Evolutionary conservation across 768 basidiomycete genomes (phyloP).

Genomic region (Lentinula sp.): DNA sequence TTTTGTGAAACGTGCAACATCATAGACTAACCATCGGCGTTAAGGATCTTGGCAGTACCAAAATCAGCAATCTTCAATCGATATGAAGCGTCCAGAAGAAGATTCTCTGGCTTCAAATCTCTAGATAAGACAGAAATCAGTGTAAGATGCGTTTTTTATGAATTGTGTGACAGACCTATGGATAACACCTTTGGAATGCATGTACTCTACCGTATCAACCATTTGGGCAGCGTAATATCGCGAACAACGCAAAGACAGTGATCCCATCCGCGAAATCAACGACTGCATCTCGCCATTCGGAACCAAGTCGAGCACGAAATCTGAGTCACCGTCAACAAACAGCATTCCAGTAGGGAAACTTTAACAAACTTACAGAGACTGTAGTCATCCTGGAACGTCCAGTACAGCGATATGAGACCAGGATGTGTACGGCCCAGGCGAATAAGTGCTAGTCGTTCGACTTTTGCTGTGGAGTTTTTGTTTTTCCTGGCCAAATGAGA

Average conservation of each 20-base stretch:
- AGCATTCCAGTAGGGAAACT: not conserved
- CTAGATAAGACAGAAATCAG: conserved; percentile 22
- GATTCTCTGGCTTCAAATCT: conserved; percentile 82
- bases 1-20: not conserved
- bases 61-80: conserved; percentile 96
- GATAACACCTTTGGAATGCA: conserved; percentile 86
- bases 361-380: conserved; percentile 66
- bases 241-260: conserved; percentile 70
- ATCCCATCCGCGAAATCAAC: conserved; percentile 73
- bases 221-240: conserved; percentile 88
- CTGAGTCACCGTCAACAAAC: conserved; percentile 26
- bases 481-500: conserved; percentile 73
- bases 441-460: conserved; percentile 76
- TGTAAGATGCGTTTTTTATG: not conserved
- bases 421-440: conserved; percentile 72
- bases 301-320: conserved; percentile 75
- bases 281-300: conserved; percentile 75
- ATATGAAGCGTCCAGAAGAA: conserved; percentile 81
- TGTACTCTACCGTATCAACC: conserved; percentile 81
- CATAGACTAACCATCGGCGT: conserved; percentile 42
- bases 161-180: conserved; percentile 53
- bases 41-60: conserved; percentile 80
- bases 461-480: conserved; percentile 69
- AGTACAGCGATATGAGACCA: conserved; percentile 75
- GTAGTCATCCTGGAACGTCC: conserved; percentile 81